phyloP scores from a whole-genome alignment of 2,329 filamentous ascomycete species.

The Claviceps sp. region DNA sequence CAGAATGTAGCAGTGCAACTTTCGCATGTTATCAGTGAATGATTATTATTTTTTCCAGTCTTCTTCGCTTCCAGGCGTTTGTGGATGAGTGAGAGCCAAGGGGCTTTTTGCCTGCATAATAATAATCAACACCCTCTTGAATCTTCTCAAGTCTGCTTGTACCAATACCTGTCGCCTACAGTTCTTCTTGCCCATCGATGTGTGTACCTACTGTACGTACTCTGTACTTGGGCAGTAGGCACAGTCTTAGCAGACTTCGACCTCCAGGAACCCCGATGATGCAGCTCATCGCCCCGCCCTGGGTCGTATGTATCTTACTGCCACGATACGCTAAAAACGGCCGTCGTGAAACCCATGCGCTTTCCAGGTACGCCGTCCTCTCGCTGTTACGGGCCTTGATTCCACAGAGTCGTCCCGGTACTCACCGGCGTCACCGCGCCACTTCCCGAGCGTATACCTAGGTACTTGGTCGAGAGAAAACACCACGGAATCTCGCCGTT shows the following conservation, averaged over 20 bases:
- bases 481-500: background rate
- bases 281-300: conserved; percentile 2
- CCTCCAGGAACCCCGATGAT: background rate
- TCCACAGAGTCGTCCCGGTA: background rate
- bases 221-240: background rate
- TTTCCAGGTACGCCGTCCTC: background rate
- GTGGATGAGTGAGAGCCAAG: too few species aligned
- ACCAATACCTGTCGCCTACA: background rate
- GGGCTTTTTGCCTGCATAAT: too few species aligned
- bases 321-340: conserved; percentile 4
- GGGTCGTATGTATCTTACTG: background rate
- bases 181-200: background rate
- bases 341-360: conserved; percentile 2
- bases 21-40: background rate
- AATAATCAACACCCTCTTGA: background rate
- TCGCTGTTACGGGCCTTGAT: background rate
- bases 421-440: background rate
- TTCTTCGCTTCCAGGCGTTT: background rate
- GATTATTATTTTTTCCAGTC: background rate
- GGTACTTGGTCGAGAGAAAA: background rate
- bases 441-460: background rate
- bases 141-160: background rate
- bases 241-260: background rate
- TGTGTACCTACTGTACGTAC: background rate
- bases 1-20: too few species aligned